Evolutionary conservation across 225 moss, liverwort and hornwort species (phyloP), one percentile per base, ranked within the genome.

Genomic region (Asterella californica): DNA sequence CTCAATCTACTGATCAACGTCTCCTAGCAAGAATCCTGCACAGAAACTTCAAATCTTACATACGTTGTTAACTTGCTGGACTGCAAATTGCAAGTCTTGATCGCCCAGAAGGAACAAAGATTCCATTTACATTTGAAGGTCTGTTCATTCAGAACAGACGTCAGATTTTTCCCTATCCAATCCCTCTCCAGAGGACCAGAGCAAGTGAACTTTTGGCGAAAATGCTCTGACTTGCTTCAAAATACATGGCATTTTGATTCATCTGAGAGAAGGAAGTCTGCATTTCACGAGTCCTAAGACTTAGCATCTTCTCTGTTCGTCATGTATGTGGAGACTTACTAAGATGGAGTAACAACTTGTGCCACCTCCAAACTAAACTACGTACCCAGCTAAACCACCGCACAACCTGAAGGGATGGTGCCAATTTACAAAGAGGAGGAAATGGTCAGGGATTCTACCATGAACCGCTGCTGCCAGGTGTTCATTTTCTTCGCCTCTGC

Each of bases 361-460:
- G 36, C 36, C 34, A 68, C 65, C 55, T 46, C 55, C 34, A 73
- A 27, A 37, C 67, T 37, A 6, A 75, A 22, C 38, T 33, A 81
- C 29, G 45, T 72, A 54, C 29, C 61, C 30, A 48, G 46, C 77
- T 74, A 66, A 55, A 17, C 81, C 38, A 67, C 78, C 37, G 57
- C 75, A 38, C 66, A 74, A 45, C 65, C 66, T 30, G 48, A 75
- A 79, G 74, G 75, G 67, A 81, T 69, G 75, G 79, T 53, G 79
- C 79, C 72, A 64, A 76, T 76, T 75, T 79, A 82, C 62, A 76
- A 64, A 59, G 62, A 78, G n/a, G n/a, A n/a, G 79, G 10, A 75
- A 61, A 79, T 76, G 79, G 61, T 76, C 78, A 25, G 78, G 52
- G 60, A 78, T 55, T 72, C 64, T 72, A 72, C 59, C 77, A 72